These are phyloP conservation scores for Lactarius pseudohatsudake DNA, from an alignment of 768 basidiomycete genomes.

Conservation along the genomic window DNA sequence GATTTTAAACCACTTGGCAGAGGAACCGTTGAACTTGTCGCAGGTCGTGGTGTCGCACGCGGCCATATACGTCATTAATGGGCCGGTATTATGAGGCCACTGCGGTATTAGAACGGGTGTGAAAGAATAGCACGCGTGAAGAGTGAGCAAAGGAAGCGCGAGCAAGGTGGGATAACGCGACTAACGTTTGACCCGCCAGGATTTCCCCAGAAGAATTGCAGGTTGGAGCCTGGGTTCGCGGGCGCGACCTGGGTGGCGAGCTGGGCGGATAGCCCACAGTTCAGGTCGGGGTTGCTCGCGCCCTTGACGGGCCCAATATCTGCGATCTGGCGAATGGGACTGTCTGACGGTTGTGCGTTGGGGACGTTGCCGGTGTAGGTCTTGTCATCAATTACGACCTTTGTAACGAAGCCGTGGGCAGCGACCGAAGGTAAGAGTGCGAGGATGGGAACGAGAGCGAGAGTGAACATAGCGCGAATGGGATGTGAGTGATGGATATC, in stretches of 20 bases:
- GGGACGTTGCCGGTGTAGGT: constrained; percentile 26
- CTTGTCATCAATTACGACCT: constrained; percentile 27
- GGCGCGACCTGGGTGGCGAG: constrained; percentile 47
- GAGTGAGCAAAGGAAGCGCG: background rate
- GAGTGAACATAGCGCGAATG: constrained; percentile 7
- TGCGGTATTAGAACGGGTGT: constrained; percentile 23
- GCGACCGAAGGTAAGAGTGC: constrained; percentile 18
- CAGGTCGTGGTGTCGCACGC: constrained; percentile 55
- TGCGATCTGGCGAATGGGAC: constrained; percentile 43
- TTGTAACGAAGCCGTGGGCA: constrained; percentile 24
- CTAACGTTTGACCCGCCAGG: constrained; percentile 38
- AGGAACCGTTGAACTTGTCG: constrained; percentile 56
- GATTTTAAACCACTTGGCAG: constrained; percentile 73
- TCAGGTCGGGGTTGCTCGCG: constrained; percentile 49
- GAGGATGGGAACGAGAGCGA: constrained; percentile 31
- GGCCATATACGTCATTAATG: constrained; percentile 74
- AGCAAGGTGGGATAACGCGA: background rate
- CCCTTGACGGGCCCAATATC: constrained; percentile 50
- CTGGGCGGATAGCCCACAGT: constrained; percentile 56
- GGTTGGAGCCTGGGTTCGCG: constrained; percentile 56
- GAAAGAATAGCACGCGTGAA: background rate
- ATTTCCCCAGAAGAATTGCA: constrained; percentile 54
- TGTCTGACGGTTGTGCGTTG: constrained; percentile 16
- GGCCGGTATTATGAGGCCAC: constrained; percentile 64
- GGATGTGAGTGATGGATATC: background rate